Base-by-base conservation (phyloP, 345 rosid species). In the Gossypium turneri region DNA sequence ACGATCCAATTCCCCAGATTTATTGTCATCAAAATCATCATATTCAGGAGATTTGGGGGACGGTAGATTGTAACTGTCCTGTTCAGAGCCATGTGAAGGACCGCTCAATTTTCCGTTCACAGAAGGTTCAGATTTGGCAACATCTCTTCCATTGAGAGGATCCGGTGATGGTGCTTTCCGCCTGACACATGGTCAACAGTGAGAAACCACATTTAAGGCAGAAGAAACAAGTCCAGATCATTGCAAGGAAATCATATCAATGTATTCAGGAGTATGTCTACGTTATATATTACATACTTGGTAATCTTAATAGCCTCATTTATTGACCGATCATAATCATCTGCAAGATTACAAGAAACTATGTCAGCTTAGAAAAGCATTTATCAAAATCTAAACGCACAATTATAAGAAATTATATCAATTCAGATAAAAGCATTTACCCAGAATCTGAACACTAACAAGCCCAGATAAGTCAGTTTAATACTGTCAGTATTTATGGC, bases 271-370 rank as follows among this genome's bases (percentile, higher is more conserved):
- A 65, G 15, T 4, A 73, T 47, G 25, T 7, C 59, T 17, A 44
- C 27, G 58, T 20, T 56, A 76, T 25, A 64, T 27, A 60, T 27
- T 60, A 45, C 88, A 19, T 90, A 96, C 98, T 92, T 93, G 72
- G 97, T 92, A 85, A 89, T 86, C 82, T 93, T 92, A 84, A 96
- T 92, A 76, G 99, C 99, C 85, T 96, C 99, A 52, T 86, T 96
- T 85, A 96, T 96, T 41, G 99, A 93, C 78, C 91, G 90, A 76
- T 96, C 99, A 83, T 90, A 96, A 85, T 92, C 99, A 89, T 96
- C 99, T 96, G 95, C 92, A 85, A 80, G 74, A 82, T 44, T 34
- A 73, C 55, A 51, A 62, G 51, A 53, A 75, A 34, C 13, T 9
- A 24, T 50, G 66, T 75, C 50, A 38, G 71, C 55, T 66, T 4